Percentiles rank a stretch among this genome's conserved stretches.
phyloP scores from a whole-genome alignment of 1,284 basidiomycete species.

The Cutaneotrichosporon dermatis region DNA sequence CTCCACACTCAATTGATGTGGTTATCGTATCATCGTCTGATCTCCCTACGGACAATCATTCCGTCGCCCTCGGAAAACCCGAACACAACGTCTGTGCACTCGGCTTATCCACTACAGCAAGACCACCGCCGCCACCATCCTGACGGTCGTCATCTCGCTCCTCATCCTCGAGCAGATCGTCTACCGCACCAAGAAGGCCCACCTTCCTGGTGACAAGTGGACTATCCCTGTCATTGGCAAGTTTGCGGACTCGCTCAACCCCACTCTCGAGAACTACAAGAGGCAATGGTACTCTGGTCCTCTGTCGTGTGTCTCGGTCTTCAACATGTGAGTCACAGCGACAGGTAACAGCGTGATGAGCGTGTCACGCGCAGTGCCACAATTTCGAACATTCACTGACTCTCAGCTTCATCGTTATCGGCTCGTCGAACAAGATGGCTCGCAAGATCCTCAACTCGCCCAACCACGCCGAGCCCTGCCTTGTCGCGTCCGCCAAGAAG shows the following conservation, averaged over 20 bases:
- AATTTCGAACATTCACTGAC: too few species aligned
- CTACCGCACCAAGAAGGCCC: slow-evolving; percentile 79
- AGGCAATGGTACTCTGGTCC: slow-evolving; percentile 80
- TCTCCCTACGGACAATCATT: not conserved
- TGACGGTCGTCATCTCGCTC: slow-evolving; percentile 43
- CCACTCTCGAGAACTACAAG: slow-evolving; percentile 83
- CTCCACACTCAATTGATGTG: not conserved
- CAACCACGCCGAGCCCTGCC: slow-evolving; percentile 81
- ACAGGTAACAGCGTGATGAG: not conserved
- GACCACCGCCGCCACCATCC: slow-evolving; percentile 42
- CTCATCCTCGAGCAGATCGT: slow-evolving; percentile 60
- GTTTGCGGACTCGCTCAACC: slow-evolving; percentile 82
- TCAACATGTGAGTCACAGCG: slow-evolving; percentile 75
- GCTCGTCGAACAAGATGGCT: slow-evolving; percentile 81
- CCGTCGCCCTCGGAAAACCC: not conserved
- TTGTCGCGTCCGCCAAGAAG: slow-evolving; percentile 88
- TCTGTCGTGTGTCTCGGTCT: slow-evolving; percentile 81
- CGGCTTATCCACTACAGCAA: slow-evolving; percentile 26
- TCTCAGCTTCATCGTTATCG: slow-evolving; percentile 89
- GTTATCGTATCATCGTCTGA: not conserved
- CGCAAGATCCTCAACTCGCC: slow-evolving; percentile 93
- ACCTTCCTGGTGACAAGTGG: slow-evolving; percentile 80
- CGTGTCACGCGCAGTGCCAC: not conserved
- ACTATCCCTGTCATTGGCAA: slow-evolving; percentile 93
- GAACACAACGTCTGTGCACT: not conserved